Evolutionary conservation across 768 basidiomycete genomes (phyloP), one percentile per base, ranked within the genome.

Genomic region (Auriscalpium microsporum): DNA sequence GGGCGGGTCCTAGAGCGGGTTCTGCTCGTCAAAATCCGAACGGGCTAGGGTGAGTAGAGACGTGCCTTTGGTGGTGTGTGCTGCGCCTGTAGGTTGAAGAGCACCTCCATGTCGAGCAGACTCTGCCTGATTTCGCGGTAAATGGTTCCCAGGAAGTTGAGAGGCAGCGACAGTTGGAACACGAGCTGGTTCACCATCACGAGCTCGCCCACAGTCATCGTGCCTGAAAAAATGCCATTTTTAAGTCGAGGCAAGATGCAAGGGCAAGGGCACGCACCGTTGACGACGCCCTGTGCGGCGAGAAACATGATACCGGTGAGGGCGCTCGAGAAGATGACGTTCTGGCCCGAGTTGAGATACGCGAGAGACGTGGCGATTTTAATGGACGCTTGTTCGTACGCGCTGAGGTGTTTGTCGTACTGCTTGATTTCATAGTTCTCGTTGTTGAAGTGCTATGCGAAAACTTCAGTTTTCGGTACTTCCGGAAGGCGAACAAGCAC

Each of bases 101-200:
- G 73, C 1, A 90, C 83, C 57, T 97, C 95, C 94, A 99, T 97
- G 68, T 99, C 96, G 48, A 99, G 79, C 44, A 99, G 72, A 67
- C 93, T 95, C 66, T 99, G 96, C 44, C 94, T 78, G 71, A 98
- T 82, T 68, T 99, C 96, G 48, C 96, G 90, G 65, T 99, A 99
- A 51, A 99, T 94, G 2, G 94, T 91, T 1, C 92, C 96, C 56
- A 99, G 74, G 72, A 99, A 99, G 71, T 98, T 98, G 58, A 99
- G 82, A 4, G 96, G 96, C 35, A 98, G 73, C 0, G 94, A 96
- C 0, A 99, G 75, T 66, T 99, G 96, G 75, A 99, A 99, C 36
- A 98, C 93, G 23, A 99, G 79, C 66, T 97, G 95, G 69, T 99
- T 99, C 63, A 96, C 88, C 95, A 99, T 98, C 62, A 99, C 96